These are phyloP conservation scores for Aspergillus sp. DNA, from an alignment of 2,329 filamentous ascomycete species.

Conservation along the genomic window DNA sequence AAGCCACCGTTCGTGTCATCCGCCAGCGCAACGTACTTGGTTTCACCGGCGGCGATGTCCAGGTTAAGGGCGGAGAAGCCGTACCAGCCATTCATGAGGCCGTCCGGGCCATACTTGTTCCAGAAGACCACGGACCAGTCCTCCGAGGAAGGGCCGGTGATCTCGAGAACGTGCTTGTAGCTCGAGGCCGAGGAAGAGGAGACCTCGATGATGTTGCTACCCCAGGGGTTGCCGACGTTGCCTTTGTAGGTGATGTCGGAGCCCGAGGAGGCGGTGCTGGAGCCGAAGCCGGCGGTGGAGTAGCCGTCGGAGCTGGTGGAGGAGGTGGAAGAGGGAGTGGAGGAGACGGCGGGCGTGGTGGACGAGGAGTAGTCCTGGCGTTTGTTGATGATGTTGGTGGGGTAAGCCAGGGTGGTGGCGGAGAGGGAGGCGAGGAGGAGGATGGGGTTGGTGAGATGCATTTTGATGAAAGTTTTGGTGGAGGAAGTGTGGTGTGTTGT, in stretches of 20 bases:
- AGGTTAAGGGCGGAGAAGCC: conserved; percentile 33
- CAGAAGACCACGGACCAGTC: conserved; percentile 40
- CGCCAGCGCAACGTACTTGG: conserved; percentile 39
- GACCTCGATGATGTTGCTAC: conserved; percentile 42
- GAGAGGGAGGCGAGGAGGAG: neutral
- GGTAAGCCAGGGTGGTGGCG: neutral
- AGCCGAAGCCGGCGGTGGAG: conserved; percentile 36
- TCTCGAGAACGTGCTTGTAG: conserved; percentile 40
- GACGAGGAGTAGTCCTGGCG: conserved; percentile 2
- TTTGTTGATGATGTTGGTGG: neutral
- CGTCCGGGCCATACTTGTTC: conserved; percentile 39
- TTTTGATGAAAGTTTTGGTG: neutral
- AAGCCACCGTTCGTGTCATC: conserved; percentile 37
- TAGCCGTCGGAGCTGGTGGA: conserved; percentile 22
- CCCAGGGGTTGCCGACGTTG: conserved; percentile 41
- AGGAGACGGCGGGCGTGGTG: conserved; percentile 3
- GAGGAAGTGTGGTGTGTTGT: neutral
- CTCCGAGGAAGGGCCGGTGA: conserved; percentile 33
- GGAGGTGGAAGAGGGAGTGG: conserved; percentile 8
- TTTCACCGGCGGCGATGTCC: conserved; percentile 33
- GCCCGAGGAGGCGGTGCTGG: conserved; percentile 22
- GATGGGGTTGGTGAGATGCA: neutral
- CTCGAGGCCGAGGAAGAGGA: conserved; percentile 25
- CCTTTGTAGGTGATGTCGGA: conserved; percentile 33
- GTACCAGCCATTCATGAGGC: conserved; percentile 37